Evolutionary conservation across 352 stramenopile species (phyloP), one percentile per base, ranked within the genome.

Genomic region (Pythium angustatum): DNA sequence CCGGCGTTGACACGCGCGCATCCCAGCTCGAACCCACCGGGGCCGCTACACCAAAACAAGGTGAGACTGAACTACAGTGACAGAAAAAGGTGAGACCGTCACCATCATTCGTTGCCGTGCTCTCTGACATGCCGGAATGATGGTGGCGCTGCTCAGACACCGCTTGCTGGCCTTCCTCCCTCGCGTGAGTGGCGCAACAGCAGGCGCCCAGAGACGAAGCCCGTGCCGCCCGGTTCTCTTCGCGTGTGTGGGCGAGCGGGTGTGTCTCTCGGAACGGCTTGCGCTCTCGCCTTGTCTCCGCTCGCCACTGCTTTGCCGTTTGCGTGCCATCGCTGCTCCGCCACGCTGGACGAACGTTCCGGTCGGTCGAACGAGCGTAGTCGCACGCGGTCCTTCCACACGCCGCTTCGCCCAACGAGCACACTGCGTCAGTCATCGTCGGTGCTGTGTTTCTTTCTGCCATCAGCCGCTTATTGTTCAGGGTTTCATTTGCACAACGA

Each of bases 1-100:
- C 10, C 28, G 48, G 38, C 48, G 26, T 28, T 54, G 26, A 54
- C 48, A 54, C 48, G 31, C 48, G 48, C 28, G 44, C 34, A 47
- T 47, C 40, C 24, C 2, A 9, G n/a, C 11, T 4, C 19, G 26
- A 27, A 38, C 33, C 33, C 33, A 47, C 19, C 40, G 38, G 38
- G 5, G 1, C 3, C n/a, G 2, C n/a, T 1, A 47, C 5, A 22
- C 33, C 22, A 34, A 22, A 51, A 34, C 22, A 33, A 22, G 44
- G 22, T 51, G 22, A 22, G 5, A n/a, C 19, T 12, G 12, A 10
- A 15, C 6, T 26, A 15, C 12, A 15, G 26, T 27, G 15, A 14
- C 40, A 19, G 26, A 47, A 47, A 38, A 47, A 47, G 40, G 40
- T 47, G 40, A 47, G 6, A 27, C 40, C 40, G n/a, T 47, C 40